Conservation (phyloP, 1,139 yeast species). For the Hanseniaspora sp. region DNA sequence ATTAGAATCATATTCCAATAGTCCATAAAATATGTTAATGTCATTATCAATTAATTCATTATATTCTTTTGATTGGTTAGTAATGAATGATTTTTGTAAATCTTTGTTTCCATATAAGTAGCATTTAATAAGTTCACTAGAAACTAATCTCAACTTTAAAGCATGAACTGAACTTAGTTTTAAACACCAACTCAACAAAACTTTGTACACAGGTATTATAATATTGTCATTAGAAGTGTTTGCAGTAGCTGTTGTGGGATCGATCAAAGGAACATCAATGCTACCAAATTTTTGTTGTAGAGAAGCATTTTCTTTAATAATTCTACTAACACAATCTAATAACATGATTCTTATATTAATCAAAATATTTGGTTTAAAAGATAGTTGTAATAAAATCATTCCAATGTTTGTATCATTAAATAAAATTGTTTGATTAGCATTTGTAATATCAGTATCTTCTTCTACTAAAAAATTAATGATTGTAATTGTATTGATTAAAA, state of each 20-base stretch:
- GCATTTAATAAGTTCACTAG: slow-evolving; percentile 55
- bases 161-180: slow-evolving; percentile 69
- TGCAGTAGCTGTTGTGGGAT: slow-evolving; percentile 53
- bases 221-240: slow-evolving; percentile 21
- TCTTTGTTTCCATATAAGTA: slow-evolving; percentile 55
- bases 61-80: slow-evolving; percentile 50
- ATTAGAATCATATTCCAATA: slow-evolving; percentile 72
- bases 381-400: slow-evolving; percentile 53
- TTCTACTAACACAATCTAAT: slow-evolving; percentile 62
- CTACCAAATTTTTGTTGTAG: slow-evolving; percentile 62
- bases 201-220: slow-evolving; percentile 54
- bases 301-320: slow-evolving; percentile 52
- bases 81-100: slow-evolving; percentile 51
- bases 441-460: slow-evolving; percentile 60
- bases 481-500: slow-evolving; percentile 56
- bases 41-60: slow-evolving; percentile 17
- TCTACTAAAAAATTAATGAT: slow-evolving; percentile 64
- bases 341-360: slow-evolving; percentile 55
- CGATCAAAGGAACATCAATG: slow-evolving; percentile 85
- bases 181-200: slow-evolving; percentile 73
- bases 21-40: slow-evolving; percentile 49
- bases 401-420: slow-evolving; percentile 48
- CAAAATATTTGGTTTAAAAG: slow-evolving; percentile 56
- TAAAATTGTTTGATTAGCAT: slow-evolving; percentile 51
- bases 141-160: slow-evolving; percentile 68